These are phyloP conservation scores for Lithocarpus polystachyus DNA, from an alignment of 306 rosid genomes.

Conservation along the genomic window DNA sequence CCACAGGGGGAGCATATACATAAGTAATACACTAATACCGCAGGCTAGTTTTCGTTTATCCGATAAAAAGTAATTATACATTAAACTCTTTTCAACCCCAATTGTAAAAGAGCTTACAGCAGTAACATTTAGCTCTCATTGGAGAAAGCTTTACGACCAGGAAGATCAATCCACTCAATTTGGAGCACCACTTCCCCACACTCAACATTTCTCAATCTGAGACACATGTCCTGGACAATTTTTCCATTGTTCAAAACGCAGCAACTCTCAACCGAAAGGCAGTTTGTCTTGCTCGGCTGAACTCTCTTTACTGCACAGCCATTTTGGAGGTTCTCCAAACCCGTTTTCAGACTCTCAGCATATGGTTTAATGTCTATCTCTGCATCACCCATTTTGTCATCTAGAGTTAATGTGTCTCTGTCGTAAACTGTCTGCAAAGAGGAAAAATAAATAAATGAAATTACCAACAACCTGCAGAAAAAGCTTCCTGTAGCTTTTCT, in stretches of 20 bases:
- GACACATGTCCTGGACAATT: conserved; percentile 61
- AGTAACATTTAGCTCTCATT: background rate
- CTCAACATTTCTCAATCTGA: conserved; percentile 70
- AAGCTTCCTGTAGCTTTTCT: background rate
- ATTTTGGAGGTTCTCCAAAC: conserved; percentile 44
- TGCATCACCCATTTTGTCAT: conserved; percentile 89
- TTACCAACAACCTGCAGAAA: background rate
- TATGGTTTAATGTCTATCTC: conserved; percentile 71
- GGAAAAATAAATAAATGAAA: background rate
- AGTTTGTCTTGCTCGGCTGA: conserved; percentile 47
- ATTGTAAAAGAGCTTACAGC: background rate
- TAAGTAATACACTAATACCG: background rate
- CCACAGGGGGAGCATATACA: background rate
- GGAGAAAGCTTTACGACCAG: conserved; percentile 41
- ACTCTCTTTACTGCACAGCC: conserved; percentile 62
- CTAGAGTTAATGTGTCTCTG: conserved; percentile 59
- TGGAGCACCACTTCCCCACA: conserved; percentile 60
- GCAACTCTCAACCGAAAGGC: conserved; percentile 63
- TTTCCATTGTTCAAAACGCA: conserved; percentile 61
- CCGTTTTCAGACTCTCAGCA: conserved; percentile 44
- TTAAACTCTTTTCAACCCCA: background rate
- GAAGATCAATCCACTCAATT: conserved; percentile 60
- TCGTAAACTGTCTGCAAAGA: conserved; percentile 58
- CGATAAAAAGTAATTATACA: background rate
- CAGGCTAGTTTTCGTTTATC: background rate